phyloP scores from a whole-genome alignment of 148 eudicot species.

The Fagopyrum homotropicum region DNA sequence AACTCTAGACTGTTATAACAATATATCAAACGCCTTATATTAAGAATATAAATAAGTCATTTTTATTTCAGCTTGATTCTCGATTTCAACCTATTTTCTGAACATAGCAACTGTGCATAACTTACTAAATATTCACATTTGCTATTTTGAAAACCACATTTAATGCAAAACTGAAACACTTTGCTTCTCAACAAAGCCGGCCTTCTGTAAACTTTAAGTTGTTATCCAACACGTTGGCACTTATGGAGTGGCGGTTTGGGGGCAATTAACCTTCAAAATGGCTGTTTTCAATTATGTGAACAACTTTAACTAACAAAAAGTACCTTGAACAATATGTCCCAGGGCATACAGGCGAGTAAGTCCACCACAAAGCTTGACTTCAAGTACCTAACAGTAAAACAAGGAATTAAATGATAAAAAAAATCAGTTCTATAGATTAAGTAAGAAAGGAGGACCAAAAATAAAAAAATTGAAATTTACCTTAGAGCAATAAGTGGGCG shows the following conservation, averaged over 20 bases:
- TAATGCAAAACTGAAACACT: no score
- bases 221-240: background rate
- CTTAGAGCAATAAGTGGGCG: conserved; percentile 63
- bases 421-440: background rate
- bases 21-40: no score
- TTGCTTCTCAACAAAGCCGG: no score
- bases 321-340: conserved; percentile 92
- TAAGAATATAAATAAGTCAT: no score
- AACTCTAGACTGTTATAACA: no score
- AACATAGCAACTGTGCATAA: no score
- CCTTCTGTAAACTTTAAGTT: no score
- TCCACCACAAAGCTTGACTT: conserved; percentile 72
- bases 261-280: no score
- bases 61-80: no score
- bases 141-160: no score
- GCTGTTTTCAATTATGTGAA: background rate
- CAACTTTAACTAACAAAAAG: background rate
- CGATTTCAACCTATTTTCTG: no score
- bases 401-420: background rate
- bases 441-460: conserved; percentile 7
- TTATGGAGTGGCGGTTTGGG: background rate
- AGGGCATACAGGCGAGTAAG: conserved; percentile 81
- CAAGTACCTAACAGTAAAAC: conserved; percentile 54
- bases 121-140: no score
- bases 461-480: conserved; percentile 24